phyloP scores from a whole-genome alignment of 306 rosid species.

The Begonia fuchsioides region DNA sequence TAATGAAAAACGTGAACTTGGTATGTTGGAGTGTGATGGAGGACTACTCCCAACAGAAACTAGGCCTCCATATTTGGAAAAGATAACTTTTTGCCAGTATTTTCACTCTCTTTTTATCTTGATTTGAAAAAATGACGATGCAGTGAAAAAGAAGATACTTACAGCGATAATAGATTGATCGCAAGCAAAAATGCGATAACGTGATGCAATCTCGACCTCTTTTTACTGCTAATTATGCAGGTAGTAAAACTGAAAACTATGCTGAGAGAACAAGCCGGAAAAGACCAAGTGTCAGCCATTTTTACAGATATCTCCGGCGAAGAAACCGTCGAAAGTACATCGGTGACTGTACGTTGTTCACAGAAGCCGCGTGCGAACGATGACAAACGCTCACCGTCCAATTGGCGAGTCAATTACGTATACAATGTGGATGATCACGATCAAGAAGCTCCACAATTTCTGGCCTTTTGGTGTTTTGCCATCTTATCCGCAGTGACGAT shows the following conservation, averaged over 20 bases:
- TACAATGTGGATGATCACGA: conserved; percentile 42
- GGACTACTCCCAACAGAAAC: too few relatives aligned
- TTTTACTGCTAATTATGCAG: conserved; percentile 14
- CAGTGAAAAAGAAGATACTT: too few relatives aligned
- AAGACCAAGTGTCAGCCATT: conserved; percentile 39
- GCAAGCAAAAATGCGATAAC: too few relatives aligned
- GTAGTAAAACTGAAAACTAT: conserved; percentile 50
- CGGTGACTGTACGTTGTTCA: conserved; percentile 21
- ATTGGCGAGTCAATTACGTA: conserved; percentile 21
- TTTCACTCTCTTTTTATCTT: too few relatives aligned
- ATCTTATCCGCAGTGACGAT: conserved; percentile 16
- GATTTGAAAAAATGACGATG: too few relatives aligned
- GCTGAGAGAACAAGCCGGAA: conserved; percentile 42
- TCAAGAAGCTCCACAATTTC: conserved; percentile 35
- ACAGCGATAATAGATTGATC: too few relatives aligned
- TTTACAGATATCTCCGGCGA: conserved; percentile 66
- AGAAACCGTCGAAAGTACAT: conserved; percentile 70
- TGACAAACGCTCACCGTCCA: conserved; percentile 16
- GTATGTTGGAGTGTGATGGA: too few relatives aligned
- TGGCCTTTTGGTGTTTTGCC: conserved; percentile 38
- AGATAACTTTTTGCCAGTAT: too few relatives aligned
- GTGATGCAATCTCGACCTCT: too few relatives aligned
- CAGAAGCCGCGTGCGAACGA: too few relatives aligned
- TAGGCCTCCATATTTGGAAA: too few relatives aligned
- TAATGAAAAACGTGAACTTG: too few relatives aligned